Evolutionary conservation across 2,329 filamentous ascomycete species (phyloP).

Genomic region (Botrytis elliptica): DNA sequence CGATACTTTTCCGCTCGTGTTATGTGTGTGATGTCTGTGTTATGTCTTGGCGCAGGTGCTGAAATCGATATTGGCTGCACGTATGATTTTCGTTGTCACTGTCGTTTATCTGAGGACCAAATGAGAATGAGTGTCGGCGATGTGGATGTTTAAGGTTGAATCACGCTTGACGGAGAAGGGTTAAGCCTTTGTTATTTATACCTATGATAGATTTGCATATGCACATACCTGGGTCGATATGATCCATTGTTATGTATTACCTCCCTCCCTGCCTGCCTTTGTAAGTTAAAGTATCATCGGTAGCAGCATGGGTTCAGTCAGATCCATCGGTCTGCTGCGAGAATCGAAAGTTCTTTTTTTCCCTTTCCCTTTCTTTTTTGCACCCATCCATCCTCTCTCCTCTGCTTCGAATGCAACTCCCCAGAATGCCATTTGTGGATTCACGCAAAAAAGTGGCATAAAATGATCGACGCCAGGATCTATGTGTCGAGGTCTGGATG

Average conservation of each 20-base stretch:
- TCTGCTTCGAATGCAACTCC: background rate
- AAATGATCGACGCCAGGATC: background rate
- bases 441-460: background rate
- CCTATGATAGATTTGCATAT: background rate
- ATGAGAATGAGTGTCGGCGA: conserved; percentile 1
- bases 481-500: background rate
- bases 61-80: conserved; percentile 10
- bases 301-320: background rate
- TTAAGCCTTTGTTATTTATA: background rate
- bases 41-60: conserved; percentile 7
- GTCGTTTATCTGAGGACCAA: background rate
- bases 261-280: background rate
- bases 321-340: background rate
- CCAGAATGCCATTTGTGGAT: background rate
- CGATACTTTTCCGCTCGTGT: background rate
- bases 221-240: background rate
- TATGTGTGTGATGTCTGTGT: background rate
- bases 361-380: background rate
- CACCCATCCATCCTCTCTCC: background rate
- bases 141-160: background rate
- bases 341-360: background rate
- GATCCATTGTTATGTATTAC: background rate
- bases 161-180: background rate
- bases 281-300: background rate
- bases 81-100: conserved; percentile 15